Conservation (phyloP, 2,329 filamentous ascomycete genomes). For the Fusarium sp. region DNA sequence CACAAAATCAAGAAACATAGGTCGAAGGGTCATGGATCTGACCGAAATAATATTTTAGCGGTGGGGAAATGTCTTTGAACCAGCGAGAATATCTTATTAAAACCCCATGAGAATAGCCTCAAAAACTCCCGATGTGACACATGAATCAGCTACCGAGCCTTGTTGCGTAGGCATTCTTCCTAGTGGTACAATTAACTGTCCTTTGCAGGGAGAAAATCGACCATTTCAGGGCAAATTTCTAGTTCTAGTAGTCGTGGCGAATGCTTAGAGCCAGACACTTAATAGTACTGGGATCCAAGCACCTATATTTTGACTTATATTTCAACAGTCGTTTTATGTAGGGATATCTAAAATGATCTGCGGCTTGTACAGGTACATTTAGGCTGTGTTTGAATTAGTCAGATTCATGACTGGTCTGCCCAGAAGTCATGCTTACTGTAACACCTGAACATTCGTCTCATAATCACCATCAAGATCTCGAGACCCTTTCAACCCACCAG, state of each 20-base stretch:
- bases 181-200: not conserved
- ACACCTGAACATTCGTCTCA: conserved; percentile 8
- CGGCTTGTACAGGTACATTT: not conserved
- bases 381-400: conserved; percentile 28
- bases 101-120: conserved; percentile 6
- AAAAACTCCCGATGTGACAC: not conserved
- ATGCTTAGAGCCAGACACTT: not conserved
- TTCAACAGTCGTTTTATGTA: not conserved
- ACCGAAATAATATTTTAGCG: conserved; percentile 9
- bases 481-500: not conserved
- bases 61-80: conserved; percentile 18
- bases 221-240: not conserved
- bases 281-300: not conserved
- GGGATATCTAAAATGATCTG: not conserved
- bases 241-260: not conserved
- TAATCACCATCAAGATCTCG: conserved; percentile 3
- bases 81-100: not conserved
- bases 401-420: conserved; percentile 9
- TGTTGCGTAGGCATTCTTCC: not conserved
- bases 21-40: conserved; percentile 36
- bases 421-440: conserved; percentile 14
- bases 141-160: not conserved
- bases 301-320: not conserved
- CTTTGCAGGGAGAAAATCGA: not conserved
- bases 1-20: not conserved